These are phyloP conservation scores for Nissolia schottii DNA, from an alignment of 306 rosid species.

Conservation along the genomic window DNA sequence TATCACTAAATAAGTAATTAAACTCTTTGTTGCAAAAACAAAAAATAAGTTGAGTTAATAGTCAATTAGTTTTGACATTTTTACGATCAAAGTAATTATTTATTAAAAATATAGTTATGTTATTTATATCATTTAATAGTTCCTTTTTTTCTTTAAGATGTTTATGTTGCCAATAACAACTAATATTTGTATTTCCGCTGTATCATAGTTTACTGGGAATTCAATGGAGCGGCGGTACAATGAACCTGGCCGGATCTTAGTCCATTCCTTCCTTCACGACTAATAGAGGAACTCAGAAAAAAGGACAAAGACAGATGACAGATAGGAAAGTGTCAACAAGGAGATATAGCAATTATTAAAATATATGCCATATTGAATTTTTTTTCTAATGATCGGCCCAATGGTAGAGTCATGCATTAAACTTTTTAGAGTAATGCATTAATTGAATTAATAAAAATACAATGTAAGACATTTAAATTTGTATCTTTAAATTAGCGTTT, in stretches of 20 bases:
- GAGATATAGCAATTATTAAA: background rate
- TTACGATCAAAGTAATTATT: too few species aligned
- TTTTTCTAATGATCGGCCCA: background rate
- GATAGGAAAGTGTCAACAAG: background rate
- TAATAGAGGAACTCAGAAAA: background rate
- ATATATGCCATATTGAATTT: background rate
- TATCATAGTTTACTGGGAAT: too few species aligned
- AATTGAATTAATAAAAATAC: background rate
- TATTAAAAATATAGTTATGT: too few species aligned
- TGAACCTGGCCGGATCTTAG: conserved; percentile 7
- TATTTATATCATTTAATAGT: too few species aligned
- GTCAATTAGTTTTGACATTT: too few species aligned
- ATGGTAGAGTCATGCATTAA: background rate
- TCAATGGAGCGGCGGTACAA: background rate
- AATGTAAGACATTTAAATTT: background rate
- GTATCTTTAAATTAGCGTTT: background rate
- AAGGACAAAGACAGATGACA: background rate
- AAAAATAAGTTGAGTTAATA: too few species aligned
- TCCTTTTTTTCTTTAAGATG: background rate
- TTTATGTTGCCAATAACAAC: background rate
- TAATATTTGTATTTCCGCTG: too few species aligned
- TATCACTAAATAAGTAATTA: too few species aligned
- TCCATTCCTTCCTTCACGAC: background rate
- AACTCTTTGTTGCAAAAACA: too few species aligned
- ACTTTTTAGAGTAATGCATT: background rate